Conservation (phyloP, 2,329 filamentous ascomycete genomes). For the Lachnellula hyalina region DNA sequence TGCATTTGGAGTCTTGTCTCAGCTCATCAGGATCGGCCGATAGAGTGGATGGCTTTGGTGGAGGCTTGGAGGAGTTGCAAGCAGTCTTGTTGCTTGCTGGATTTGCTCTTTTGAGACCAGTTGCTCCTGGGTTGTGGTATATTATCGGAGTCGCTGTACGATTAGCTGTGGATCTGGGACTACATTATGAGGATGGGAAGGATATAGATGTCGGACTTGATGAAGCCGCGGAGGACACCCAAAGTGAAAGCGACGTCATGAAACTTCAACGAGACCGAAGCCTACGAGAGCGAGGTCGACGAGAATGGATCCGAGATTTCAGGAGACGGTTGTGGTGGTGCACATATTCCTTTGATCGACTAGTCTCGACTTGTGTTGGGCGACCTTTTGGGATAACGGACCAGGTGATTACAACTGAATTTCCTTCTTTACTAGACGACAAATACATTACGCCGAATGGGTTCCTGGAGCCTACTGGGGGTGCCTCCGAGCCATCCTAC, state of each 20-base stretch:
- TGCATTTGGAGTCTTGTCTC: conserved; percentile 83
- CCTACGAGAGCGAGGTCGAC: conserved; percentile 54
- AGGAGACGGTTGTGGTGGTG: conserved; percentile 93
- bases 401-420: conserved; percentile 91
- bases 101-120: conserved; percentile 84
- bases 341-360: conserved; percentile 89
- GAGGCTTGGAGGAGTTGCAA: conserved; percentile 87
- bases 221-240: conserved; percentile 33
- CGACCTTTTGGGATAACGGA: conserved; percentile 93
- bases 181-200: conserved; percentile 87
- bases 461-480: conserved; percentile 52
- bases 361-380: conserved; percentile 90
- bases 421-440: conserved; percentile 85
- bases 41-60: conserved; percentile 61
- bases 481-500: conserved; percentile 67
- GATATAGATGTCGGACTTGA: conserved; percentile 56
- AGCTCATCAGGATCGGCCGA: conserved; percentile 49
- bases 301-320: conserved; percentile 82
- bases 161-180: conserved; percentile 81
- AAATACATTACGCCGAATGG: conserved; percentile 78
- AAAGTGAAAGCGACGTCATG: conserved; percentile 29
- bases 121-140: conserved; percentile 93
- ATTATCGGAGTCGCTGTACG: conserved; percentile 92
- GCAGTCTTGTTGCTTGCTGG: conserved; percentile 87
- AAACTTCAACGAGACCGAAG: conserved; percentile 32